These are phyloP conservation scores for Blakeslea trispora DNA, from an alignment of 371 early-diverging fungal genomes.

Conservation along the genomic window DNA sequence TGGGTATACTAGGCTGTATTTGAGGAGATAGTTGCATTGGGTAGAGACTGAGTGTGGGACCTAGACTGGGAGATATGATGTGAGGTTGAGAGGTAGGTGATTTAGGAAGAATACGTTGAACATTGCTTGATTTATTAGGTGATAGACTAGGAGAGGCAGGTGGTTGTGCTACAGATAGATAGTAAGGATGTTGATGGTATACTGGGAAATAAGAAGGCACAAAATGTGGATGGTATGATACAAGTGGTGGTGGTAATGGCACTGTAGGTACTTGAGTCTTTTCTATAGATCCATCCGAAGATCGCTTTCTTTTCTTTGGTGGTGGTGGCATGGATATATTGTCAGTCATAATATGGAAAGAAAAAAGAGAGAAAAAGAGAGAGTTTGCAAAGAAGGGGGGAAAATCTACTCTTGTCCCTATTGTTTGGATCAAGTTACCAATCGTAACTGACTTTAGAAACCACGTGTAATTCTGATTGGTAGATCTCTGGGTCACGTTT, in stretches of 20 bases:
- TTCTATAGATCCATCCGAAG: no score
- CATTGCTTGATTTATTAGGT: constrained; percentile 4
- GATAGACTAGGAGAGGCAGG: constrained; percentile 6
- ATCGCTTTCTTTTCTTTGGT: constrained; percentile 5
- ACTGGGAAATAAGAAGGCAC: constrained; percentile 22
- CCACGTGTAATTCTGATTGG: constrained; percentile 12
- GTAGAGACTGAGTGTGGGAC: no score
- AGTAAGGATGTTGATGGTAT: constrained; percentile 24
- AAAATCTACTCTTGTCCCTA: background rate
- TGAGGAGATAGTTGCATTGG: no score
- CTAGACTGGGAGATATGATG: no score
- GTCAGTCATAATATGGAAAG: background rate
- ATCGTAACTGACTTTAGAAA: background rate
- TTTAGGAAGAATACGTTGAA: no score
- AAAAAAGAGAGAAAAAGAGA: background rate
- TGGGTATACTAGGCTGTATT: constrained; percentile 21
- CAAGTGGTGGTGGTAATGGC: no score
- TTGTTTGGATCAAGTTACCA: constrained; percentile 1
- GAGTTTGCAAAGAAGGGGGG: no score
- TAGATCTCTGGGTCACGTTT: no score
- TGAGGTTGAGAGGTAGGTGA: no score
- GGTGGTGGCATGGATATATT: background rate
- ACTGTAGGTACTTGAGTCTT: constrained; percentile 12
- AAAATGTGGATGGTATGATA: constrained; percentile 13
- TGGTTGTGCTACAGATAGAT: constrained; percentile 21